Evolutionary conservation across 805 yeast genomes (phyloP).

Genomic region (Candida nemodendra): DNA sequence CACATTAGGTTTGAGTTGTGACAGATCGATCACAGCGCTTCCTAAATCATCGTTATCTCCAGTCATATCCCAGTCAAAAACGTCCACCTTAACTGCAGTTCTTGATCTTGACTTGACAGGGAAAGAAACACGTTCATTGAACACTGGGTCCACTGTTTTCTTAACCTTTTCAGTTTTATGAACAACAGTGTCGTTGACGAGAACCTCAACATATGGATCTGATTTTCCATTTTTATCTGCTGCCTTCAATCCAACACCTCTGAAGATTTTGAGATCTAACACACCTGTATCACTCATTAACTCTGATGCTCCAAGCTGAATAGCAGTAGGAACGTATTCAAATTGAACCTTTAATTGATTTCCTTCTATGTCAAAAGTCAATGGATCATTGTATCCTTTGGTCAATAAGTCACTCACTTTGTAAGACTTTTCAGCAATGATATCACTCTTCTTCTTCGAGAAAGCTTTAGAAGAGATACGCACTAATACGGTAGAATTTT

Average conservation of each 20-base stretch:
- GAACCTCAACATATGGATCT: slow-evolving; percentile 63
- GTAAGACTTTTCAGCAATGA: slow-evolving; percentile 49
- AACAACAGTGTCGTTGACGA: slow-evolving; percentile 51
- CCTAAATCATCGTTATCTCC: slow-evolving; percentile 68
- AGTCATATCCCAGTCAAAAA: slow-evolving; percentile 78
- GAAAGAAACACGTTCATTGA: slow-evolving; percentile 66
- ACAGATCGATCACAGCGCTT: slow-evolving; percentile 46
- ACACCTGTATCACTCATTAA: slow-evolving; percentile 68
- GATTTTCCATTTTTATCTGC: slow-evolving; percentile 76
- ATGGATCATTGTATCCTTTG: slow-evolving; percentile 46
- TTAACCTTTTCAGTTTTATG: slow-evolving; percentile 61
- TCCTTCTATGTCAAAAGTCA: slow-evolving; percentile 42
- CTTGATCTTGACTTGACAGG: slow-evolving; percentile 65
- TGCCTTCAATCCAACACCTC: slow-evolving; percentile 52
- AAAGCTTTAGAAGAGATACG: slow-evolving; percentile 55
- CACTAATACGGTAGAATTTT: slow-evolving; percentile 54
- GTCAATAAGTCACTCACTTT: slow-evolving; percentile 55
- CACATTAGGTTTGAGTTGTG: slow-evolving; percentile 45
- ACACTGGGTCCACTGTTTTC: slow-evolving; percentile 68
- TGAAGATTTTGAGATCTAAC: slow-evolving; percentile 52
- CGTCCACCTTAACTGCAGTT: slow-evolving; percentile 45
- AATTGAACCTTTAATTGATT: slow-evolving; percentile 45
- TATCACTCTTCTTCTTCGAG: slow-evolving; percentile 46
- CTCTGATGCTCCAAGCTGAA: slow-evolving; percentile 55
- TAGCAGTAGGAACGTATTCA: slow-evolving; percentile 60